Base-by-base conservation (phyloP, 148 eudicot genomes). In the Rhododendron williamsianum region DNA sequence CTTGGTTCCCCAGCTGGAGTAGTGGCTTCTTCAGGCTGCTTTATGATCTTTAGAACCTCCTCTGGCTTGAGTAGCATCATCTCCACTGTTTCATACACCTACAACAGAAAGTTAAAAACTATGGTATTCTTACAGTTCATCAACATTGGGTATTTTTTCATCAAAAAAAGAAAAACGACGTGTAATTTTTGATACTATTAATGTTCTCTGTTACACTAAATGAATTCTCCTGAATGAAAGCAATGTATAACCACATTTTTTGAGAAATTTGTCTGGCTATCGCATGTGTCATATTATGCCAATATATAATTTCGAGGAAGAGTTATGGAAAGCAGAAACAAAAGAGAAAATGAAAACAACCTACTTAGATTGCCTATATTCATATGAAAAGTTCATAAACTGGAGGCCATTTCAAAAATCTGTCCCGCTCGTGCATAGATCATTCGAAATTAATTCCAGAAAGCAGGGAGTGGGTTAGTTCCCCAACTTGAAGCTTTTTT, bases 51-150 rank as follows among this genome's bases (percentile, higher is more conserved):
- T 82, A 87, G 46, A 87, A 89, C 89, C 87, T 93, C 95, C 30
- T 91, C 90, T 21, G 93, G 98, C 36, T 95, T 93, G 51, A 87
- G 81, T 79, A 93, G 79, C 90, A 95, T 94, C 80, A 94, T 89
- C 88, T 94, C 95, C 15, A 95, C 92, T 15, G 98, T 89, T 89
- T 94, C 99, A 83, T 97, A 97, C 51, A 95, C 99, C 99, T 97
- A 87, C 36, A 36, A 80, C 56, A 73, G 8, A 63, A 5, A 73
- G 4, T 36, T 23, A 25, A 16, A 36, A n/a, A 41, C 13, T 83
- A 9, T 3, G 56, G 25, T 35, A 18, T 71, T 30, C 45, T 9
- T 3, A 12, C 23, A 69, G 25, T 19, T 36, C 49, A 54, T 81
- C 27, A 35, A 16, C 38, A 4, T 46, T 21, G 1, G 19, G n/a